Evolutionary conservation across 1,139 yeast species (phyloP).

Genomic region (Candida frijolesensis): DNA sequence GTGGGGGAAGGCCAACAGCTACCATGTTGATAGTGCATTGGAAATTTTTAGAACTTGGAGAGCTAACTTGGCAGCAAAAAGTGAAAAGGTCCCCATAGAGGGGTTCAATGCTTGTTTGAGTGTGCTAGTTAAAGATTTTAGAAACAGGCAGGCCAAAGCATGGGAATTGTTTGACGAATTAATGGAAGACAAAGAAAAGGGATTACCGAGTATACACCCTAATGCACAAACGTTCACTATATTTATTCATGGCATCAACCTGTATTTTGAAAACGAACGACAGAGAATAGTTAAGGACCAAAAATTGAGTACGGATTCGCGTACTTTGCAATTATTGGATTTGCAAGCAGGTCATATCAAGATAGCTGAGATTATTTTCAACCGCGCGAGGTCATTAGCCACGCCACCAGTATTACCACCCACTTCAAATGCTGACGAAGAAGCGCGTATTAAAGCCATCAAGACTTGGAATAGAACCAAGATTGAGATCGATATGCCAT

Average conservation of each 20-base stretch:
- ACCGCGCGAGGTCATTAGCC: conserved; percentile 30
- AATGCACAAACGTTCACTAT: conserved; percentile 44
- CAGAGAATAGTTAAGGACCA: conserved; percentile 19
- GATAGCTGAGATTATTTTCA: conserved; percentile 31
- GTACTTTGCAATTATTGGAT: conserved; percentile 27
- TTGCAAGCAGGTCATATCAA: conserved; percentile 31
- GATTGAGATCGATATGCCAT: conserved; percentile 17
- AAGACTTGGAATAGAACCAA: conserved; percentile 4
- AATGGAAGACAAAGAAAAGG: conserved; percentile 20
- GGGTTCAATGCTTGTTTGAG: conserved; percentile 44
- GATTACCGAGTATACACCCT: conserved; percentile 24
- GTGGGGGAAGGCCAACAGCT: conserved; percentile 36
- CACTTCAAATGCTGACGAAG: not conserved
- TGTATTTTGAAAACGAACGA: conserved; percentile 22
- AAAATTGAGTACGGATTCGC: conserved; percentile 21
- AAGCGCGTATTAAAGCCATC: not conserved
- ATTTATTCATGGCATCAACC: conserved; percentile 39
- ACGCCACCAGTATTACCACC: conserved; percentile 27
- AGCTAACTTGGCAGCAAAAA: conserved; percentile 17
- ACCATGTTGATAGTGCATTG: conserved; percentile 24
- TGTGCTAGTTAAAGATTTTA: conserved; percentile 36
- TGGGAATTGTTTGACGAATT: conserved; percentile 44
- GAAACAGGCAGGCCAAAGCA: conserved; percentile 34
- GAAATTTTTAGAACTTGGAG: conserved; percentile 24
- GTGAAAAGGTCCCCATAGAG: conserved; percentile 20